These are phyloP conservation scores for Candida morakotiae DNA, from an alignment of 805 yeast genomes.

Conservation along the genomic window DNA sequence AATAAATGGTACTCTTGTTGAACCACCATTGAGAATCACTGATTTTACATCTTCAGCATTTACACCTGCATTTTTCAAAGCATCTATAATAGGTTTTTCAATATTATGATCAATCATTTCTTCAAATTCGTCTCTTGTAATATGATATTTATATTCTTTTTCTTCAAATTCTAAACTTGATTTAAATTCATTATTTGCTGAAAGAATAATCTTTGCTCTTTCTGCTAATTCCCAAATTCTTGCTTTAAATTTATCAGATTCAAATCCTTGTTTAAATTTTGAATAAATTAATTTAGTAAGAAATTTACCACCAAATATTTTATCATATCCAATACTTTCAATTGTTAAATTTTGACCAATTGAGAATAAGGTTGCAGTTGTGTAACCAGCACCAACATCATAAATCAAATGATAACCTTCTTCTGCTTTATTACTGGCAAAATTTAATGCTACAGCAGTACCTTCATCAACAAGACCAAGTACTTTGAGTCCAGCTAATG, in stretches of 20 bases:
- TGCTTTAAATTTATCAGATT: conserved; percentile 50
- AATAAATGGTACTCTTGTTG: conserved; percentile 85
- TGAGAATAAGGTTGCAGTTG: conserved; percentile 81
- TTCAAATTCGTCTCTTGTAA: conserved; percentile 85
- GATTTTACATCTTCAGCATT: conserved; percentile 45
- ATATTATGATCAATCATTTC: conserved; percentile 42
- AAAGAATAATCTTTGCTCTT: conserved; percentile 77
- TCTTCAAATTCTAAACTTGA: conserved; percentile 78
- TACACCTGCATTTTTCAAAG: conserved; percentile 34
- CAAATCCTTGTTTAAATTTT: conserved; percentile 56
- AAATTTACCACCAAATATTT: conserved; percentile 68
- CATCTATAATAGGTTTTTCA: conserved; percentile 50
- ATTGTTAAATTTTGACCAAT: conserved; percentile 46
- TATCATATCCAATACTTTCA: conserved; percentile 68
- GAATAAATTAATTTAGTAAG: conserved; percentile 66
- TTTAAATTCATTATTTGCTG: conserved; percentile 82
- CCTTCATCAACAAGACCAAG: conserved; percentile 84
- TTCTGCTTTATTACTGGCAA: conserved; percentile 51
- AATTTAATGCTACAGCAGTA: conserved; percentile 83
- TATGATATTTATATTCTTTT: conserved; percentile 59
- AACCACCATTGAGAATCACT: conserved; percentile 84
- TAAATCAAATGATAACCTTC: conserved; percentile 66
- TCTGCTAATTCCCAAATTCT: conserved; percentile 81
- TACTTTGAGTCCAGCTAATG: conserved; percentile 61
- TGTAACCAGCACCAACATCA: conserved; percentile 92